Evolutionary conservation across 129 eudicot genomes (phyloP).

Genomic region (Ambrosia artemisiifolia): DNA sequence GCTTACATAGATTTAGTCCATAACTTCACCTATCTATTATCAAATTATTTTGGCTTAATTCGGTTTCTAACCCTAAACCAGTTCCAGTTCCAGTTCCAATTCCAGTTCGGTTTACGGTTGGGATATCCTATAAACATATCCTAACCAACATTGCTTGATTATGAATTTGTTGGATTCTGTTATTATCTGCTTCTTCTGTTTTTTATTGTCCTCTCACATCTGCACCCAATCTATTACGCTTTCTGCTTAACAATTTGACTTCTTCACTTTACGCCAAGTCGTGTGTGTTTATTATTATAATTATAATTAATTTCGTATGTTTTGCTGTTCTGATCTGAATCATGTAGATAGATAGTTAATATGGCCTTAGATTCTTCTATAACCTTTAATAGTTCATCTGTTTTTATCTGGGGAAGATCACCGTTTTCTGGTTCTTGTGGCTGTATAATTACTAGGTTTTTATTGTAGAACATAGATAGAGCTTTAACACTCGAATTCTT

Average conservation of each 20-base stretch:
- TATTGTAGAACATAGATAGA: background rate
- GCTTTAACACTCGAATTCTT: background rate
- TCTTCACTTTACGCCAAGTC: background rate
- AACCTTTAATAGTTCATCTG: constrained; percentile 1
- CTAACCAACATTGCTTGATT: background rate
- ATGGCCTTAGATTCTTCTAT: background rate
- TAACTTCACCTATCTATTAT: no score
- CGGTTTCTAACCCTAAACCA: background rate
- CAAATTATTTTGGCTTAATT: background rate
- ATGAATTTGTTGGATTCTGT: no score
- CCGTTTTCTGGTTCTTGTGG: background rate
- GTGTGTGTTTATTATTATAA: background rate
- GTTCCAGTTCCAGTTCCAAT: no score
- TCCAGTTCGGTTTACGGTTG: constrained; percentile 5
- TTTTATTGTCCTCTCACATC: no score
- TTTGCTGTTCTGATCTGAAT: constrained; percentile 8
- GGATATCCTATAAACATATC: no score
- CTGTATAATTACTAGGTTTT: background rate
- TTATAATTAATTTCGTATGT: background rate
- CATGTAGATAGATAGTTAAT: constrained; percentile 12
- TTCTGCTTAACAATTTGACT: background rate
- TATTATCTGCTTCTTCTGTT: no score
- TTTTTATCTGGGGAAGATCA: background rate
- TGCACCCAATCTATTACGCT: no score
- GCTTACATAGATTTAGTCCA: no score